A percentile compares a stretch with the other conserved stretches of the same genome.
These are phyloP conservation scores for Candida montana DNA, from an alignment of 805 yeast species.

Conservation along the genomic window DNA sequence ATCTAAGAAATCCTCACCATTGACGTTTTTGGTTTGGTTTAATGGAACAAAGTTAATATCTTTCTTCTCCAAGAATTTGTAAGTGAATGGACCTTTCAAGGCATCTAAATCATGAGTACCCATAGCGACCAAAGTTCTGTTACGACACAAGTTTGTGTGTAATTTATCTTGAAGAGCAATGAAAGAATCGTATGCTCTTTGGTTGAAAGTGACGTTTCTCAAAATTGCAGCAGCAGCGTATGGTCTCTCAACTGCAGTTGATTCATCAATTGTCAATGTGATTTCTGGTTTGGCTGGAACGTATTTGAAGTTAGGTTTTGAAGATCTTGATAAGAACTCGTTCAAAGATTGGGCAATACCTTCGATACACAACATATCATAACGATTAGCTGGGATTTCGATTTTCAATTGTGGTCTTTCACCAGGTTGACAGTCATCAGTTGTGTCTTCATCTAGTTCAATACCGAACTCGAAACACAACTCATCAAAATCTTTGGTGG, in stretches of 20 bases:
- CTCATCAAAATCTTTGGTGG: conserved; percentile 93
- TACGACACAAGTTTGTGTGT: conserved; percentile 93
- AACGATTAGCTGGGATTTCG: conserved; percentile 97
- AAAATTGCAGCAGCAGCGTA: conserved; percentile 94
- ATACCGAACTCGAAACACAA: conserved; percentile 96
- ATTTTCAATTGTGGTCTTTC: conserved; percentile 96
- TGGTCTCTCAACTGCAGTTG: conserved; percentile 75
- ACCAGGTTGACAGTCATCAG: conserved; percentile 63
- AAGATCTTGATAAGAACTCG: conserved; percentile 71
- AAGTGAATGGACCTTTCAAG: conserved; percentile 75
- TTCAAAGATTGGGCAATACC: conserved; percentile 95
- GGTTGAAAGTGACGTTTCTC: conserved; percentile 75
- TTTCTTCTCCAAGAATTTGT: conserved; percentile 76
- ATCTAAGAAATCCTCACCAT: conserved; percentile 77
- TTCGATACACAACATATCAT: conserved; percentile 96
- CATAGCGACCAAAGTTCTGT: conserved; percentile 95
- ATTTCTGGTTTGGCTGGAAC: conserved; percentile 55
- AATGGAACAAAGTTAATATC: conserved; percentile 73
- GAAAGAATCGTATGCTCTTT: conserved; percentile 87
- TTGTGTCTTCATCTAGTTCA: conserved; percentile 96
- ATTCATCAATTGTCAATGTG: conserved; percentile 66
- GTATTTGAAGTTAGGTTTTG: conserved; percentile 63
- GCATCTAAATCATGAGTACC: conserved; percentile 95
- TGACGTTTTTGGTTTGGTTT: conserved; percentile 63
- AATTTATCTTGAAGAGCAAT: conserved; percentile 94